Percentiles rank a stretch among this genome's conserved stretches.
Conservation (phyloP, 208 protist species). For the Acanthamoeba culbertsoni region DNA sequence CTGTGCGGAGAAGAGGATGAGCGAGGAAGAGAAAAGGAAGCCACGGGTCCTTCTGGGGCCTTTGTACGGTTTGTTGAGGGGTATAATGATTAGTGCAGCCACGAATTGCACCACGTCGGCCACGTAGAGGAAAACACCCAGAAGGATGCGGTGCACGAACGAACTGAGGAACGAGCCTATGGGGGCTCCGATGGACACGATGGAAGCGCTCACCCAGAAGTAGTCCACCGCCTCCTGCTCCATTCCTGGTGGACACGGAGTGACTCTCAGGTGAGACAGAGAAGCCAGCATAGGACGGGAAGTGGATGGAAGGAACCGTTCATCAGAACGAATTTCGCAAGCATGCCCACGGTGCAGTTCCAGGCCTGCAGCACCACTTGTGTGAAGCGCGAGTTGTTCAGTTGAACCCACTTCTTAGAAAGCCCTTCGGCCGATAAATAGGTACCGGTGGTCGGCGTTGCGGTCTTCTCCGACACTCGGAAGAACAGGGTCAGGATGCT, state of each 20-base stretch:
- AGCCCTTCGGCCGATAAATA: not conserved
- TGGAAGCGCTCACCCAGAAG: slow-evolving; percentile 18
- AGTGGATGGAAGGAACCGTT: not conserved
- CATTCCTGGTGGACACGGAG: not conserved
- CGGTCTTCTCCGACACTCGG: slow-evolving; percentile 61
- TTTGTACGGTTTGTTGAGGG: not conserved
- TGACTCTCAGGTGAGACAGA: too few relatives aligned
- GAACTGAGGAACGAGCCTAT: slow-evolving; percentile 59
- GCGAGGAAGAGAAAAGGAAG: not conserved
- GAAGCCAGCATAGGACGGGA: not conserved
- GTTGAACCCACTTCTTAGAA: not conserved
- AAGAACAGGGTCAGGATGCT: slow-evolving; percentile 59
- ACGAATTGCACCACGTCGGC: slow-evolving; percentile 62
- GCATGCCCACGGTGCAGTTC: not conserved
- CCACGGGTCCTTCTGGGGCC: not conserved
- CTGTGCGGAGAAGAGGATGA: not conserved
- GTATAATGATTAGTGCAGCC: slow-evolving; percentile 45
- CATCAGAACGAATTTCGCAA: slow-evolving; percentile 38
- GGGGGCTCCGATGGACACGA: slow-evolving; percentile 53
- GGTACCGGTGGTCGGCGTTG: slow-evolving; percentile 51
- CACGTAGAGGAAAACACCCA: slow-evolving; percentile 46
- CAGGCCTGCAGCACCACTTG: slow-evolving; percentile 39
- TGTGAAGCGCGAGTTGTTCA: too few relatives aligned
- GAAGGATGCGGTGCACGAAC: slow-evolving; percentile 45
- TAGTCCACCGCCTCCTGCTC: slow-evolving; percentile 34